Evolutionary conservation across 352 stramenopile genomes (phyloP).

Genomic region (Pythium oligandrum): DNA sequence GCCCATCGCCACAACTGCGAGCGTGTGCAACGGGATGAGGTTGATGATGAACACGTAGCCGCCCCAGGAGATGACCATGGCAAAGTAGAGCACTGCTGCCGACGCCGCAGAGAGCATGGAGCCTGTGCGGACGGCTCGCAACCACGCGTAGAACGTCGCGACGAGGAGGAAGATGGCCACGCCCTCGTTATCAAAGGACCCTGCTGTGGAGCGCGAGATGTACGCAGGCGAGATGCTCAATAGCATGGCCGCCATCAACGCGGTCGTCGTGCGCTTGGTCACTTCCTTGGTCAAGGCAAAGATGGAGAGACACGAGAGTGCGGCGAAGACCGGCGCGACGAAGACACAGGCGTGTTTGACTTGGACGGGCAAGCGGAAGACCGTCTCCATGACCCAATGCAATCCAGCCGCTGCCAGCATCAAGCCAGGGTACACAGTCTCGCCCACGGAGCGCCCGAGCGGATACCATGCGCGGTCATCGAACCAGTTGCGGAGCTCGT

Average conservation of each 20-base stretch:
- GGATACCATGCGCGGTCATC: conserved; percentile 96
- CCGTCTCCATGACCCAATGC: conserved; percentile 62
- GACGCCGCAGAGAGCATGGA: conserved; percentile 64
- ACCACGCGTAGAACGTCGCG: conserved; percentile 97
- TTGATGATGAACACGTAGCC: conserved; percentile 99
- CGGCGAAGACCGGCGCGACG: conserved; percentile 85
- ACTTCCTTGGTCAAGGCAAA: conserved; percentile 88
- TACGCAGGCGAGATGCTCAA: conserved; percentile 96
- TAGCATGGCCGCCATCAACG: conserved; percentile 88
- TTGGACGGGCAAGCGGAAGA: conserved; percentile 58
- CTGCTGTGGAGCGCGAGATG: conserved; percentile 95
- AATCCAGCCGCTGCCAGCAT: conserved; percentile 82
- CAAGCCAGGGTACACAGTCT: conserved; percentile 91
- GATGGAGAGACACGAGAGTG: conserved; percentile 75
- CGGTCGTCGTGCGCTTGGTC: conserved; percentile 57
- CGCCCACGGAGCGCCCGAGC: conserved; percentile 88
- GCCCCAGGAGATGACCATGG: conserved; percentile 96
- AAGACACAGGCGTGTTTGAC: conserved; percentile 90
- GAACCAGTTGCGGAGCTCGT: conserved; percentile 97
- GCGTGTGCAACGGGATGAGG: conserved; percentile 95
- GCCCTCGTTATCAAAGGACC: conserved; percentile 98
- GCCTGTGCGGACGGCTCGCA: conserved; percentile 73
- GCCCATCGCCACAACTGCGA: conserved; percentile 87
- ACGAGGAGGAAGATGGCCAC: conserved; percentile 98
- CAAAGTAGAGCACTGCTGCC: conserved; percentile 92